Conservation (phyloP, 306 rosid genomes). For the Arachis stenosperma region DNA sequence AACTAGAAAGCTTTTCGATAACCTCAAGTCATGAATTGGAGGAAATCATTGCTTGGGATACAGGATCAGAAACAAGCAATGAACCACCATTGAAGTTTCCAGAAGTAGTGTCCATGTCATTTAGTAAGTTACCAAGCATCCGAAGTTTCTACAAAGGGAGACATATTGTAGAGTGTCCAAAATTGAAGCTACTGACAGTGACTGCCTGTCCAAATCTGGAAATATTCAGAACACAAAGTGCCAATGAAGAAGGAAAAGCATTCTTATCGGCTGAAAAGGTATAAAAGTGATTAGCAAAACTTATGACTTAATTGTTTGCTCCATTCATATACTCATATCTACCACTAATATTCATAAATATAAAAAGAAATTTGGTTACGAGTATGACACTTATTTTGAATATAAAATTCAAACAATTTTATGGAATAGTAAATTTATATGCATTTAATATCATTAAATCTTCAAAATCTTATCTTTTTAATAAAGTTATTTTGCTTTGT, state of each 20-base stretch:
- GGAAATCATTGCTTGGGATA: neutral
- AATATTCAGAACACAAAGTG: neutral
- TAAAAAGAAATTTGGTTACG: too few species aligned
- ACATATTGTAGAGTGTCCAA: conserved; percentile 10
- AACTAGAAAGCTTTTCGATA: neutral
- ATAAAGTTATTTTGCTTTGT: too few species aligned
- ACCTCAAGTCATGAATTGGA: neutral
- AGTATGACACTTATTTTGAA: too few species aligned
- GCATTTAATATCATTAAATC: too few species aligned
- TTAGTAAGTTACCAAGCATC: neutral
- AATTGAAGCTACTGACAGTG: conserved; percentile 9
- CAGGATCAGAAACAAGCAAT: neutral
- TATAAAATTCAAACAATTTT: too few species aligned
- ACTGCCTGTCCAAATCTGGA: neutral
- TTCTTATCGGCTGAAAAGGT: conserved; percentile 14
- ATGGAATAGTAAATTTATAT: too few species aligned
- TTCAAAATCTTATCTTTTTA: too few species aligned
- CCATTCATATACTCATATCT: too few species aligned
- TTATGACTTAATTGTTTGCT: neutral
- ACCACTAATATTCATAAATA: too few species aligned
- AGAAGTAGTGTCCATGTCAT: neutral
- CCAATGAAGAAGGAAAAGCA: neutral
- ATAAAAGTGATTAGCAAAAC: neutral
- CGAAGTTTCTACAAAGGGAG: neutral
- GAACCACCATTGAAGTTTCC: neutral